These are phyloP conservation scores for Ganoderma lingzhi DNA, from an alignment of 1,284 basidiomycete species.

Conservation along the genomic window DNA sequence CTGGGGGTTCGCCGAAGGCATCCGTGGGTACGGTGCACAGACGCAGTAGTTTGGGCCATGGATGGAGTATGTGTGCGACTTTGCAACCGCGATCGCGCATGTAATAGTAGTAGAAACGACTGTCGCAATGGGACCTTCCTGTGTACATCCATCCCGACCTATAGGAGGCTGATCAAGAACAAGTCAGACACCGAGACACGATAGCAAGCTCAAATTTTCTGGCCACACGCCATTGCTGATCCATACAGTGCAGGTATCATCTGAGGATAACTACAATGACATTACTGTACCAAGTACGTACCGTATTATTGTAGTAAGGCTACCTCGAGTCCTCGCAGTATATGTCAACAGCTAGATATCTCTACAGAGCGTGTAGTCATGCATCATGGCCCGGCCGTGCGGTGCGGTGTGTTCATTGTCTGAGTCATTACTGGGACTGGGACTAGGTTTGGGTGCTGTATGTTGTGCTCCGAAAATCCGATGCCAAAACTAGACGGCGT, in stretches of 20 bases:
- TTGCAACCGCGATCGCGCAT: constrained; percentile 2
- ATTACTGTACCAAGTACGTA: constrained; percentile 5
- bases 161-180: not conserved
- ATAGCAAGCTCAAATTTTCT: not conserved
- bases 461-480: not conserved
- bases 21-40: constrained; percentile 87
- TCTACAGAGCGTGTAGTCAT: constrained; percentile 6
- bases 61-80: not conserved
- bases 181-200: not conserved
- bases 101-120: constrained; percentile 12
- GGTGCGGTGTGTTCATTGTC: not conserved
- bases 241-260: not conserved
- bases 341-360: constrained; percentile 2
- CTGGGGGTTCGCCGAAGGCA: constrained; percentile 94
- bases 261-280: not conserved
- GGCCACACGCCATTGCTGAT: not conserved
- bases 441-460: not conserved
- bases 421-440: not conserved
- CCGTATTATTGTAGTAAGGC: constrained; percentile 3
- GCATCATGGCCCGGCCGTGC: constrained; percentile 1
- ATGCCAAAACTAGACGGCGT: not conserved
- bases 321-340: constrained; percentile 2
- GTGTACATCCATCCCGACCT: not conserved
- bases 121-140: not conserved
- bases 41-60: constrained; percentile 52